Conservation (phyloP, 306 rosid species). For the Castanea sativa region DNA sequence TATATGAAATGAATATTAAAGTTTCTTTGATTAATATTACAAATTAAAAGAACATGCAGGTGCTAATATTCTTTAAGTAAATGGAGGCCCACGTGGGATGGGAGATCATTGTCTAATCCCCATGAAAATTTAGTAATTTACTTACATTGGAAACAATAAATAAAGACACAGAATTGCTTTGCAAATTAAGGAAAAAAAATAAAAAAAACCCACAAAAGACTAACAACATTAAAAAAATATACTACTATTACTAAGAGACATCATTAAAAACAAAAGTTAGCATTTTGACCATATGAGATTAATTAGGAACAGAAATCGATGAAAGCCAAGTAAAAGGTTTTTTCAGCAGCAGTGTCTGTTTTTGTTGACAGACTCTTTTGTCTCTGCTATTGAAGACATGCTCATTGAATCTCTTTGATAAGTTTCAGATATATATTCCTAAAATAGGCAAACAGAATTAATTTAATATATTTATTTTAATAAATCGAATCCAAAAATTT, state of each 20-base stretch:
- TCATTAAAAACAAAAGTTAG: conserved; percentile 22
- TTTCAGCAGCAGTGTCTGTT: conserved; percentile 32
- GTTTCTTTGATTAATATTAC: conserved; percentile 26
- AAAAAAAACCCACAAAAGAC: neutral
- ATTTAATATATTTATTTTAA: neutral
- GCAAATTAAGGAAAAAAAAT: neutral
- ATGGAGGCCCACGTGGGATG: conserved; percentile 66
- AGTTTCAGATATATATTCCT: neutral
- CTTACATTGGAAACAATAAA: conserved; percentile 18
- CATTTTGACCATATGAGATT: conserved; percentile 26
- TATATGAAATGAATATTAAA: conserved; percentile 7
- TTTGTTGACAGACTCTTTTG: conserved; percentile 37
- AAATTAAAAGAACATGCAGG: conserved; percentile 44
- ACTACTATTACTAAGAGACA: conserved; percentile 12
- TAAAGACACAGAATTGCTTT: conserved; percentile 1
- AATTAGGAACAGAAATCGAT: conserved; percentile 37
- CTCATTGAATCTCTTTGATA: conserved; percentile 21
- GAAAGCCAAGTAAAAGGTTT: conserved; percentile 21
- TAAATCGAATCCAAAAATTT: too few species aligned
- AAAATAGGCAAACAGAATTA: neutral
- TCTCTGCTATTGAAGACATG: conserved; percentile 52
- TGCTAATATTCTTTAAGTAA: conserved; percentile 44
- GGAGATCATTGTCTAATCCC: conserved; percentile 66
- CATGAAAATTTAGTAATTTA: conserved; percentile 22
- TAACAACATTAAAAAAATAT: neutral